A percentile compares a stretch with the other conserved stretches of the same genome.
These are phyloP conservation scores for Diaporthe vaccinii DNA, from an alignment of 2,329 filamentous ascomycete genomes.

Conservation along the genomic window DNA sequence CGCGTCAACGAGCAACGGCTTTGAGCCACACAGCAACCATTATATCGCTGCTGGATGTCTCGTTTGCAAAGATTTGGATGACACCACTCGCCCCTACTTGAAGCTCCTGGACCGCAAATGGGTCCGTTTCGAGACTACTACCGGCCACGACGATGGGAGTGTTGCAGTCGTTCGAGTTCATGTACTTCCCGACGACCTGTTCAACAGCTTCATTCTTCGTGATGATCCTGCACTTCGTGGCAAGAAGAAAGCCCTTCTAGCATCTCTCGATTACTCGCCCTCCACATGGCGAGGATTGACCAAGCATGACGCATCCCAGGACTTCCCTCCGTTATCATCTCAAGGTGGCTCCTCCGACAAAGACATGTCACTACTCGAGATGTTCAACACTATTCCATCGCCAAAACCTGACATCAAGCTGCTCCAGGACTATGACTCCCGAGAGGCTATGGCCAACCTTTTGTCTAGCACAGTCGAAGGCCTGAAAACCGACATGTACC, in stretches of 20 bases:
- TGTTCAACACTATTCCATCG: constrained; percentile 82
- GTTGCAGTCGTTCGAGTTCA: not conserved
- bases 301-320: not conserved
- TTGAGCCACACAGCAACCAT: not conserved
- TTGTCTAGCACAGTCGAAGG: constrained; percentile 67
- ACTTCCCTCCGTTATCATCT: constrained; percentile 44
- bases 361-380: constrained; percentile 71
- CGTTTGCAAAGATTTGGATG: not conserved
- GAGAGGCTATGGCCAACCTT: constrained; percentile 68
- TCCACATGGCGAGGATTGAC: constrained; percentile 67
- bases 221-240: constrained; percentile 68
- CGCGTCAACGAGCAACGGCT: not conserved
- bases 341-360: constrained; percentile 52
- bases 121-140: not conserved
- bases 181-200: constrained; percentile 14
- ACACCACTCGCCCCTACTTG: not conserved
- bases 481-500: constrained; percentile 76
- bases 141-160: not conserved
- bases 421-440: constrained; percentile 64
- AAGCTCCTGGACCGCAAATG: constrained; percentile 11
- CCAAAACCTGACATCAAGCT: constrained; percentile 68
- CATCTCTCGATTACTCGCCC: constrained; percentile 67
- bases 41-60: constrained; percentile 21
- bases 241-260: constrained; percentile 63
- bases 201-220: constrained; percentile 65